Evolutionary conservation across 140 eudicot genomes (phyloP).

Genomic region (Ambrosia hybrid): DNA sequence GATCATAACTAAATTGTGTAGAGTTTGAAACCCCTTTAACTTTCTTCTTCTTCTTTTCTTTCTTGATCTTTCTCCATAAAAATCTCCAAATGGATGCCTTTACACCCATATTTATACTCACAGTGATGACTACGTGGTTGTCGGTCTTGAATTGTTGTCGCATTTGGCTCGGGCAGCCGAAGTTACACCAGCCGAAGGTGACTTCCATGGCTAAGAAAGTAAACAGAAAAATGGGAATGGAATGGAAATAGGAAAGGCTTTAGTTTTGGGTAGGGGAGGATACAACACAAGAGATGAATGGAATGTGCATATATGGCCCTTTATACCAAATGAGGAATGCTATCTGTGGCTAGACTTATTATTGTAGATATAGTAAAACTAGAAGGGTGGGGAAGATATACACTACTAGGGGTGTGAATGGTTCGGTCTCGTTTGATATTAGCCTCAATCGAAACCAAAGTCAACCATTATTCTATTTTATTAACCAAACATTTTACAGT

Average conservation of each 20-base stretch:
- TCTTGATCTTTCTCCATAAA: constrained; percentile 54
- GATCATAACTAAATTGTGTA: constrained; percentile 48
- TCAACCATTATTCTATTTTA: too few species aligned
- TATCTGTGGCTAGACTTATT: background rate
- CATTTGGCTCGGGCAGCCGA: constrained; percentile 24
- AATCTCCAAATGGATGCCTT: constrained; percentile 43
- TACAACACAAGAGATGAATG: constrained; percentile 2
- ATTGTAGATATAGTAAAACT: background rate
- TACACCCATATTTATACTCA: constrained; percentile 20
- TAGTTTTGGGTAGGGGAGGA: constrained; percentile 7
- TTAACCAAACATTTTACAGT: too few species aligned
- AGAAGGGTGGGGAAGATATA: too few species aligned
- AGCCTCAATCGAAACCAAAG: too few species aligned
- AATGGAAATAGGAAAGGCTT: background rate
- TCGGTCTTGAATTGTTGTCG: constrained; percentile 19
- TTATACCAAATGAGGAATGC: constrained; percentile 10
- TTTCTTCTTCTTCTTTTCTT: constrained; percentile 27
- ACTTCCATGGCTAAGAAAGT: constrained; percentile 37
- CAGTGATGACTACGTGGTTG: constrained; percentile 24
- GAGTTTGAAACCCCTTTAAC: constrained; percentile 23
- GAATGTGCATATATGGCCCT: constrained; percentile 1
- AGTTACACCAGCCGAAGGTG: constrained; percentile 30
- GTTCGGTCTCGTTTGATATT: too few species aligned
- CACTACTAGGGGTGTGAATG: too few species aligned
- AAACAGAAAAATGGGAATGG: background rate